Evolutionary conservation across 1,284 basidiomycete genomes (phyloP).

Genomic region (Golubevia pallescens): DNA sequence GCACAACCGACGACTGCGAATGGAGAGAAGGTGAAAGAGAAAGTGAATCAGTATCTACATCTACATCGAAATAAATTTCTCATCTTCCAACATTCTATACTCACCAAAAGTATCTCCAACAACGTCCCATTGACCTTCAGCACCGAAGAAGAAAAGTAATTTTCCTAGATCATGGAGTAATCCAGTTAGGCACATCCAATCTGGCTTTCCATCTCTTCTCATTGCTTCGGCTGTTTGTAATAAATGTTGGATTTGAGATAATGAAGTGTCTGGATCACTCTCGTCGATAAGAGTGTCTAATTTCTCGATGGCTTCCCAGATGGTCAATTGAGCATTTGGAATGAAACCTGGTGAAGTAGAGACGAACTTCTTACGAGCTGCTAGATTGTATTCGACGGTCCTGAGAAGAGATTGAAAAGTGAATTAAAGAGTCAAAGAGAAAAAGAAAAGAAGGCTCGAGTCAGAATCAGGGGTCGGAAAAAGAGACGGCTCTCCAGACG

Average conservation of each 20-base stretch:
- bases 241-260: slow-evolving; percentile 81
- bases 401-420: too few species aligned
- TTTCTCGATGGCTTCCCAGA: slow-evolving; percentile 91
- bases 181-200: slow-evolving; percentile 78
- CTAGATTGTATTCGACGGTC: slow-evolving; percentile 38
- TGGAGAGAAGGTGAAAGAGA: too few species aligned
- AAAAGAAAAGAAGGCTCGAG: too few species aligned
- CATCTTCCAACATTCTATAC: too few species aligned
- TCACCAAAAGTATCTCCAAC: slow-evolving; percentile 48
- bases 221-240: slow-evolving; percentile 91
- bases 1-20: slow-evolving; percentile 38
- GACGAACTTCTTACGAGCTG: slow-evolving; percentile 25
- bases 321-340: slow-evolving; percentile 53
- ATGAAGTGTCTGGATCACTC: slow-evolving; percentile 72
- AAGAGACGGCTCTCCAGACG: too few species aligned
- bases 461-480: too few species aligned
- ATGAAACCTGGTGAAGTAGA: slow-evolving; percentile 8
- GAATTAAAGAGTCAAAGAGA: too few species aligned
- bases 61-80: too few species aligned
- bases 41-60: too few species aligned
- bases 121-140: slow-evolving; percentile 45
- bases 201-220: slow-evolving; percentile 77
- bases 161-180: slow-evolving; percentile 76
- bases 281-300: slow-evolving; percentile 87
- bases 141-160: slow-evolving; percentile 39